Base-by-base conservation (phyloP, 192 early-diverging fungal genomes). In the Podila epicladia region DNA sequence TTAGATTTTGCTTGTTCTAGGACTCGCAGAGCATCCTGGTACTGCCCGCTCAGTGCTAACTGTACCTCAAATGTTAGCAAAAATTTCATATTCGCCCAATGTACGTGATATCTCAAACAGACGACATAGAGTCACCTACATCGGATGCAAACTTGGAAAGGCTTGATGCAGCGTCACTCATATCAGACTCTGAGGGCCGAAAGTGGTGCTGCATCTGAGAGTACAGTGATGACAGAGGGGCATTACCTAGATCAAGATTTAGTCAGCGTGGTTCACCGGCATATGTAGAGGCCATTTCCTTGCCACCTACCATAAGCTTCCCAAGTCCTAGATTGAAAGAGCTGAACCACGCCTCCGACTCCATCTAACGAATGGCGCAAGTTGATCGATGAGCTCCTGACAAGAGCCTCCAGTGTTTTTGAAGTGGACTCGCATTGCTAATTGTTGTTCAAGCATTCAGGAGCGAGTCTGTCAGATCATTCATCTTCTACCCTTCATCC, bases 201-300 rank as follows among this genome's bases (percentile, higher is more conserved):
- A 67, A 79, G 15, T 72, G 35, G 38, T 67, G 29, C 28, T 79
- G 76, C n/a, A 79, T 51, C 55, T 79, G 76, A 3, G 76, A 72
- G 45, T 79, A 71, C 31, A 79, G 26, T 0, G 69, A 71, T 4
- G 76, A 79, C 51, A 79, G 38, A 9, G 64, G 33, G 17, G 64
- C 32, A 51, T 60, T 72, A 5, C 76, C 76, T 79, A 59, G 28
- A 69, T 38, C 13, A 20, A 35, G 29, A 67, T 28, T n/a, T 24
- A 0, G 22, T 22, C 59, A 15, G 13, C 55, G 35, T 45, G 41
- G 41, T 45, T 45, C 41, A 45, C 41, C 17, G 41, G 41, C 15
- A 45, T 45, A 17, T 11, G 0, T 45, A 9, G 35, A 3, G 33
- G 35, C 1, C 15, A 19, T 6, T 24, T 11, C n/a, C 9, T 53